Conservation (phyloP, 805 yeast species). For the Monosporozyma aerobia region DNA sequence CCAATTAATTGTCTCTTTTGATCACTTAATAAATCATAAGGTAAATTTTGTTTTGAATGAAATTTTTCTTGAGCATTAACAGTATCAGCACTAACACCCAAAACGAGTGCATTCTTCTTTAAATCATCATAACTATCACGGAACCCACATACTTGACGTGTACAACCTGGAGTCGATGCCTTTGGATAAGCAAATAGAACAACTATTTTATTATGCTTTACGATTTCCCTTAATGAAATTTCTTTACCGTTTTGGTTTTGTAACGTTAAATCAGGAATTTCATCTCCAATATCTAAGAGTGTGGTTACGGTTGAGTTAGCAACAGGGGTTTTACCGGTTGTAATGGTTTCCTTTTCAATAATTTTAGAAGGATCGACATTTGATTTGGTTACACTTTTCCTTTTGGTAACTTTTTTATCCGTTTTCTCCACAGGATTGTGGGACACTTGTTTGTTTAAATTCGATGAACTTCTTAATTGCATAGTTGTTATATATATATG, state of each 20-base stretch:
- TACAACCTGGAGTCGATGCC: conserved; percentile 95
- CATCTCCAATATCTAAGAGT: conserved; percentile 41
- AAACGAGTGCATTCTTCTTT: conserved; percentile 40
- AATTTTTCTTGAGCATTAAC: conserved; percentile 71
- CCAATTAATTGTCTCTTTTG: conserved; percentile 62
- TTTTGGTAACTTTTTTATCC: background rate
- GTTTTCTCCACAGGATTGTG: conserved; percentile 1
- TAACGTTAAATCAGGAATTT: conserved; percentile 55
- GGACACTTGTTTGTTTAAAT: conserved; percentile 13
- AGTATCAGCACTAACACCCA: conserved; percentile 79
- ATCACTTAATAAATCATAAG: conserved; percentile 69
- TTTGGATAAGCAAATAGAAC: conserved; percentile 74
- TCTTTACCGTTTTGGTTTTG: conserved; percentile 62
- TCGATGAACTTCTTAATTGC: conserved; percentile 28
- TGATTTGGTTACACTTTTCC: background rate
- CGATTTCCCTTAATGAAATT: conserved; percentile 39
- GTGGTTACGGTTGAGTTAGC: background rate
- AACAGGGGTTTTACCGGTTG: background rate
- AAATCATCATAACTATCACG: conserved; percentile 47
- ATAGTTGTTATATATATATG: conserved; percentile 2
- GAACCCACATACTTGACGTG: conserved; percentile 88
- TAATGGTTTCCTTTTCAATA: background rate
- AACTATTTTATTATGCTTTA: conserved; percentile 36
- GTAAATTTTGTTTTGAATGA: conserved; percentile 60
- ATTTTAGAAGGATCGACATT: background rate